Evolutionary conservation across 2,329 filamentous ascomycete genomes (phyloP), one percentile per base, ranked within the genome.

Genomic region (Colletotrichum noveboracense): DNA sequence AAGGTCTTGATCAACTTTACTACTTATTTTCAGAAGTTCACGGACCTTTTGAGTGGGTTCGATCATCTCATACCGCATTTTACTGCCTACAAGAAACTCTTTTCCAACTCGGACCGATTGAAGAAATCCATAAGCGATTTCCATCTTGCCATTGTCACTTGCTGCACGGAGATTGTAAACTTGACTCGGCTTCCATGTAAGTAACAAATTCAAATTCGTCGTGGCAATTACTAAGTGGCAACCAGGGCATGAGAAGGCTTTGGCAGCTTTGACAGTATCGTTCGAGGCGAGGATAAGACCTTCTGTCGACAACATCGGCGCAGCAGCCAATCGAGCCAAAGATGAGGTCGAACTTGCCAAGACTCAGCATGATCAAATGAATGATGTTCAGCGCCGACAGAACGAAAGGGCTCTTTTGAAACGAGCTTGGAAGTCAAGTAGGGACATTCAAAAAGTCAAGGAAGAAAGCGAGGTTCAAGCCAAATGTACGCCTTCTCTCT

Each of bases 161-260:
- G 61, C 21, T 65, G 61, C n/a, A 43, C 21, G 18, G 32, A 65
- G 26, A 65, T 65, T 14, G 14, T 65, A 4, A 16, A 18, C 13
- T 7, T n/a, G 4, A 65, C 61, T 18, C 61, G 32, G 7, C 34
- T 43, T 5, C 34, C 61, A 1, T 43, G 61, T 65, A 65, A 6
- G 61, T 36, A 5, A 16, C 7, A 16, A 36, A 4, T 16, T 8
- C 34, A 8, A 36, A 36, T 8, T 4, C 0, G 3, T 36, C 13
- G 2, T 1, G 14, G 2, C 2, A 7, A 16, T 38, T 5, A 38
- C 34, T 43, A 34, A 43, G 4, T 5, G 1, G 5, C 18, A 7
- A 0, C 5, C 4, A 65, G 61, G 61, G 61, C 21, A 21, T 4
- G 12, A 43, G 3, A 43, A 65, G 26, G 34, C 34, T 21, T 43